Conservation (phyloP, 2,329 filamentous ascomycete genomes). For the Cadophora luteo-olivacea region DNA sequence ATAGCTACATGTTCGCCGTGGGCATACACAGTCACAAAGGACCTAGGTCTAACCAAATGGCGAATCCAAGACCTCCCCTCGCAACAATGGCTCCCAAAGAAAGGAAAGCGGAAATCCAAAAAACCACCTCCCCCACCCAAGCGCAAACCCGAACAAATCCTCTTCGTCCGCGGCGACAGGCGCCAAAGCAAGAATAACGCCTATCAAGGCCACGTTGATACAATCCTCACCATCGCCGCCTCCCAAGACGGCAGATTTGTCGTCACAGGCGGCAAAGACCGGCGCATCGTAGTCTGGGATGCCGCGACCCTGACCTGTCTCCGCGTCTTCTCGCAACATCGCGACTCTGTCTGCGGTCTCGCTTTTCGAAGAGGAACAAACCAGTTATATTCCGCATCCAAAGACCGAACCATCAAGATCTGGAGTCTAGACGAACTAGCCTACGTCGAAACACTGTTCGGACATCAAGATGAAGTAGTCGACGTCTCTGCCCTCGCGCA, state of each 20-base stretch:
- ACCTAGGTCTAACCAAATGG: conserved; percentile 88
- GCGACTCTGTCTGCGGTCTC: conserved; percentile 84
- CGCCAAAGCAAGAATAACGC: conserved; percentile 65
- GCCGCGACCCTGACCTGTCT: conserved; percentile 78
- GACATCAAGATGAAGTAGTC: conserved; percentile 90
- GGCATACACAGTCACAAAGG: conserved; percentile 88
- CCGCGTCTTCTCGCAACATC: conserved; percentile 88
- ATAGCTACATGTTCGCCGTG: conserved; percentile 81
- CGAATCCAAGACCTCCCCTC: conserved; percentile 72
- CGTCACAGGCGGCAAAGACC: conserved; percentile 87
- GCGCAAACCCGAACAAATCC: conserved; percentile 67
- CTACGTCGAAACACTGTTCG: conserved; percentile 95
- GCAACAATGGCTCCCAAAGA: conserved; percentile 64
- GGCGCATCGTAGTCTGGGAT: conserved; percentile 87
- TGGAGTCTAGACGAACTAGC: conserved; percentile 93
- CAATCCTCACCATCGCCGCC: conserved; percentile 84
- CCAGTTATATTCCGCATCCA: conserved; percentile 89
- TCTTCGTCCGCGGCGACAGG: conserved; percentile 66
- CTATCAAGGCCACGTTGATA: conserved; percentile 79
- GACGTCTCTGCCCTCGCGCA: conserved; percentile 83
- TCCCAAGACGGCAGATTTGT: conserved; percentile 90
- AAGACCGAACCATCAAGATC: conserved; percentile 92
- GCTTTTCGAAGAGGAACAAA: conserved; percentile 88
- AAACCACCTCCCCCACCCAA: conserved; percentile 64
- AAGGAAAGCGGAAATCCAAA: conserved; percentile 57